Evolutionary conservation across 2,329 filamentous ascomycete species (phyloP).

Genomic region (Trichophyton verrucosum): DNA sequence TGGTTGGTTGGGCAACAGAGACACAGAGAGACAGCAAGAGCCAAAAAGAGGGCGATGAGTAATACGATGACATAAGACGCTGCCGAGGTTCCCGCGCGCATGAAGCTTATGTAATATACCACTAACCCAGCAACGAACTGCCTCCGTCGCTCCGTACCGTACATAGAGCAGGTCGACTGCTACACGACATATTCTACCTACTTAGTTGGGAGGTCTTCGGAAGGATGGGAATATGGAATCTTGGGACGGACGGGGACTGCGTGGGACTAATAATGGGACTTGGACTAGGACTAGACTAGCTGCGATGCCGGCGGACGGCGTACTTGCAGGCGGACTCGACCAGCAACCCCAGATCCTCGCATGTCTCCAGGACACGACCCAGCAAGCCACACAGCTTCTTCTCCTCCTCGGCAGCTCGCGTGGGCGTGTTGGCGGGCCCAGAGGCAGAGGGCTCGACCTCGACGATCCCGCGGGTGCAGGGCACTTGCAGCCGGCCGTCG

Average conservation of each 20-base stretch:
- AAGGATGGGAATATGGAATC: no score
- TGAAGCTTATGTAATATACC: neutral
- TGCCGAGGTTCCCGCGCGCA: neutral
- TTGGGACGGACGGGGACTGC: no score
- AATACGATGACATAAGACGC: neutral
- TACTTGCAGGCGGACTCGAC: slow-evolving; percentile 34
- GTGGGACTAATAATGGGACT: no score
- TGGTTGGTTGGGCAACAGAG: neutral
- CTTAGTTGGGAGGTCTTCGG: neutral
- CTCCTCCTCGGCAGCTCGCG: slow-evolving; percentile 2
- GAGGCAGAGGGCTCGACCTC: neutral
- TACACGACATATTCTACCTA: no score
- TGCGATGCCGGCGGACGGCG: slow-evolving; percentile 10
- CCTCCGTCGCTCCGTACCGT: no score
- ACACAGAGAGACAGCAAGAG: no score
- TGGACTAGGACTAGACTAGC: no score
- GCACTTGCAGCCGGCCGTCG: slow-evolving; percentile 9
- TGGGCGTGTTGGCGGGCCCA: neutral
- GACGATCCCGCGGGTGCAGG: neutral
- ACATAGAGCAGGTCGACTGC: no score
- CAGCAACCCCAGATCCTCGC: slow-evolving; percentile 34
- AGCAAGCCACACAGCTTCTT: slow-evolving; percentile 24
- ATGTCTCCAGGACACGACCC: slow-evolving; percentile 29
- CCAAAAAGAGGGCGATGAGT: neutral
- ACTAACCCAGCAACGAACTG: no score